These are phyloP conservation scores for Eimeria falciformis DNA, from an alignment of 169 alveolate genomes.

Conservation along the genomic window DNA sequence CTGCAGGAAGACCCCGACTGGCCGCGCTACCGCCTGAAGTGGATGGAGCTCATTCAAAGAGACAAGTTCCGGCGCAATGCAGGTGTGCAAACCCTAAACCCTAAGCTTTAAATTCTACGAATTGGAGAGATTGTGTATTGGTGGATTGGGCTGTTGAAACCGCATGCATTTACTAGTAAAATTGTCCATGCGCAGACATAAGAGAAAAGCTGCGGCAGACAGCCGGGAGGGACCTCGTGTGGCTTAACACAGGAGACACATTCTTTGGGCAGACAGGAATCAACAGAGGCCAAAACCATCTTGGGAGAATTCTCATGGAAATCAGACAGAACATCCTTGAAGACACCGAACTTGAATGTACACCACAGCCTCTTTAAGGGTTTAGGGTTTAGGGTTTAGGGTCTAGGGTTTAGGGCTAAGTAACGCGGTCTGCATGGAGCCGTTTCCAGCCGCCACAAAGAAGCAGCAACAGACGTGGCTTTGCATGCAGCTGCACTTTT, in stretches of 20 bases:
- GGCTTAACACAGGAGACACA: slow-evolving; percentile 73
- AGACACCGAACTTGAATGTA: slow-evolving; percentile 78
- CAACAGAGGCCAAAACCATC: slow-evolving; percentile 78
- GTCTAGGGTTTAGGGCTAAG: slow-evolving; percentile 38
- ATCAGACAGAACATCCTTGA: slow-evolving; percentile 72
- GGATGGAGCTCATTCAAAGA: slow-evolving; percentile 77
- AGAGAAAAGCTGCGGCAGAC: slow-evolving; percentile 77
- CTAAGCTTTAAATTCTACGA: not conserved
- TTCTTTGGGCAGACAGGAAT: slow-evolving; percentile 66
- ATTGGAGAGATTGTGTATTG: not conserved
- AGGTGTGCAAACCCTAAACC: slow-evolving; percentile 45
- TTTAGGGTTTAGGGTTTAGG: slow-evolving; percentile 44
- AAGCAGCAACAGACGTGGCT: too few relatives aligned
- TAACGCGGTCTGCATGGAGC: too few relatives aligned
- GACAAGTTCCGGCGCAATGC: slow-evolving; percentile 77
- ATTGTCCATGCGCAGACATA: slow-evolving; percentile 45
- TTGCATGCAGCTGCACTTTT: too few relatives aligned
- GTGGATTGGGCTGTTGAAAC: slow-evolving; percentile 9
- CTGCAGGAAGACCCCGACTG: slow-evolving; percentile 77
- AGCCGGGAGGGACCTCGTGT: slow-evolving; percentile 76
- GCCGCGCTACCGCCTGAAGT: slow-evolving; percentile 73
- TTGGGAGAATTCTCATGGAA: slow-evolving; percentile 79
- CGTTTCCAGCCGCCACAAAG: too few relatives aligned
- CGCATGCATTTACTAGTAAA: not conserved
- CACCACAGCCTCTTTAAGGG: not conserved